These are phyloP conservation scores for Plasmopara muralis DNA, from an alignment of 352 stramenopile genomes.

Conservation along the genomic window DNA sequence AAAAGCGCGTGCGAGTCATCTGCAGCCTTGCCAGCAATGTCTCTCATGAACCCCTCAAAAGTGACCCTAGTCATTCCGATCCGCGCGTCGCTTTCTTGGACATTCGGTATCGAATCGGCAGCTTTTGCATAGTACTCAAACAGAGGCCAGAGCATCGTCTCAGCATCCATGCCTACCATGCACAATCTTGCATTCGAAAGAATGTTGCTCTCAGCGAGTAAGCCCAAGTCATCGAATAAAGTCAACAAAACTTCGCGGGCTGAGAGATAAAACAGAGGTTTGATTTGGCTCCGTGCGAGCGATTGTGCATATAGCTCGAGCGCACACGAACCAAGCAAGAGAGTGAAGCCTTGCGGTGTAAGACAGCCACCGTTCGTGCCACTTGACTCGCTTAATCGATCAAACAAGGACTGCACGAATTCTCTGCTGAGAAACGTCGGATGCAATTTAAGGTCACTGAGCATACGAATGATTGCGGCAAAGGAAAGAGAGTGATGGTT, in stretches of 20 bases:
- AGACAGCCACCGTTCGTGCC: constrained; percentile 26
- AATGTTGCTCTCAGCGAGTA: constrained; percentile 41
- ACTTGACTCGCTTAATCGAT: constrained; percentile 23
- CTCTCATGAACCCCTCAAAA: constrained; percentile 60
- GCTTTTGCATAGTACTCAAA: constrained; percentile 68
- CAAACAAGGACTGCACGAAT: constrained; percentile 42
- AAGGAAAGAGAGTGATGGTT: constrained; percentile 45
- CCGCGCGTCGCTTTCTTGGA: constrained; percentile 20
- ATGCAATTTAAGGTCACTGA: constrained; percentile 58
- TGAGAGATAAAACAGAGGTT: constrained; percentile 34
- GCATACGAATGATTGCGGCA: constrained; percentile 36
- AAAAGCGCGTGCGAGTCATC: constrained; percentile 36
- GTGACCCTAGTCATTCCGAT: constrained; percentile 41
- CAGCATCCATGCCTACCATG: constrained; percentile 60
- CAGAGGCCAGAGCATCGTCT: constrained; percentile 69
- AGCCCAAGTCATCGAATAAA: constrained; percentile 59
- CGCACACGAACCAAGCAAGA: constrained; percentile 56
- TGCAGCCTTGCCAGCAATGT: constrained; percentile 40
- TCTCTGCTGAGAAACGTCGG: constrained; percentile 47
- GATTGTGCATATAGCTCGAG: constrained; percentile 43
- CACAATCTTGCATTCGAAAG: constrained; percentile 33
- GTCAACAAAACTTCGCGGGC: constrained; percentile 56
- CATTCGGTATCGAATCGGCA: constrained; percentile 3
- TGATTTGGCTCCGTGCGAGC: constrained; percentile 14
- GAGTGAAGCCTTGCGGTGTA: constrained; percentile 36